Evolutionary conservation across 805 yeast genomes (phyloP).

Genomic region (Saturnispora kantuleensis): DNA sequence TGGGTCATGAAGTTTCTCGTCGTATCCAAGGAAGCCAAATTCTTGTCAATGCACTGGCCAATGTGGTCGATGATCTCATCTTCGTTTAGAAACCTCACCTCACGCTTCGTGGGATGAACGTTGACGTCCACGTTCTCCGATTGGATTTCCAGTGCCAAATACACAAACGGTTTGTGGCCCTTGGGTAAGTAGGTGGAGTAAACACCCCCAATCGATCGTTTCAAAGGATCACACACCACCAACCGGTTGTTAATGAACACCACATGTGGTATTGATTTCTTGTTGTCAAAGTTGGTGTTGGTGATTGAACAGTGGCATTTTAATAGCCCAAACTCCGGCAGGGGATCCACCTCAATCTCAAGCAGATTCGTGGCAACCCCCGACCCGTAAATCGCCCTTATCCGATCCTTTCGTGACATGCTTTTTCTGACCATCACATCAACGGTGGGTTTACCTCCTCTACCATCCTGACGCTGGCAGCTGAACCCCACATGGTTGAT

Average conservation of each 20-base stretch:
- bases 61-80: constrained; percentile 71
- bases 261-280: constrained; percentile 56
- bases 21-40: constrained; percentile 49
- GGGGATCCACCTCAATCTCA: constrained; percentile 30
- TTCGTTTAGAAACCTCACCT: constrained; percentile 77
- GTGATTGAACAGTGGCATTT: constrained; percentile 53
- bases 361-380: constrained; percentile 56
- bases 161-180: constrained; percentile 69
- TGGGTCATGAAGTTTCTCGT: constrained; percentile 64
- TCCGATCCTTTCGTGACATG: constrained; percentile 50
- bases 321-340: constrained; percentile 40
- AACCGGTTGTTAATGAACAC: constrained; percentile 81
- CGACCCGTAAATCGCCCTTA: constrained; percentile 65
- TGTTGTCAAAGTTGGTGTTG: constrained; percentile 59
- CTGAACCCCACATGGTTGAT: constrained; percentile 59
- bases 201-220: constrained; percentile 53
- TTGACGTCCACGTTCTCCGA: constrained; percentile 81
- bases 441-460: constrained; percentile 43
- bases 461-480: constrained; percentile 60
- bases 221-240: constrained; percentile 73
- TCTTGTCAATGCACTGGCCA: constrained; percentile 37
- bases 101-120: constrained; percentile 92
- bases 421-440: constrained; percentile 50
- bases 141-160: constrained; percentile 54
- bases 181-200: constrained; percentile 66